Evolutionary conservation across 139 green algal genomes (phyloP), one percentile per base, ranked within the genome.

Genomic region (Chlorella sp.): DNA sequence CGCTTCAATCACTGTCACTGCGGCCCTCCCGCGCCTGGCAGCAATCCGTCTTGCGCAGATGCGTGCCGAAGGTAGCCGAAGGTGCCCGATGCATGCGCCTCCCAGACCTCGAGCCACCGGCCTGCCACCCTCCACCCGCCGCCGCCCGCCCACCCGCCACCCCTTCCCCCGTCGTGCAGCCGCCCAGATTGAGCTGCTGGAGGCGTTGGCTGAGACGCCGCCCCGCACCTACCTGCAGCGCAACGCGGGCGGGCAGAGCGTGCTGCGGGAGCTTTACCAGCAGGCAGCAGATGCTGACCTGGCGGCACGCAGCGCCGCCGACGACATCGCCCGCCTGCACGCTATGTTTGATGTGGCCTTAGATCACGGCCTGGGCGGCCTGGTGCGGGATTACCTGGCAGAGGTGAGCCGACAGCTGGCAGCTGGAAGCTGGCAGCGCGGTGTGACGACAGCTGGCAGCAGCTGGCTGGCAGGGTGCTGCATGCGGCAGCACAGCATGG

Each of bases 381-480:
- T 94, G 80, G 87, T 96, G 15, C 69, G 94, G 3, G 95, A 96
- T 64, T 97, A 96, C 80, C 89, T 97, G 0, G 89, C 91, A 22
- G 91, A 95, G 79, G 95, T 96, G 7, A 89, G 92, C 60, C 48
- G 48, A 57, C 48, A 57, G 48, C 7, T 57, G 48, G 48, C 48
- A 40, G 9, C n/a, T 9, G 69, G 79, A 39, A 69, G 14, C 32
- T 39, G 76, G 66, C n/a, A n/a, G n/a, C 48, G 48, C 48, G 5
- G 48, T 57, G 48, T 57, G 48, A 57, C 9, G 48, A 57, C 48
- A 57, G 48, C 48, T 9, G 48, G 48, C 48, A 57, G 48, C 48
- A 57, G 48, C 48, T 57, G 48, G 48, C 7, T 57, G 9, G 48
- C 48, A 57, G 48, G 48, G 9, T 57, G 48, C 9, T 16, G 48